Evolutionary conservation across 768 basidiomycete genomes (phyloP).

Genomic region (Rhodotorula toruloides): DNA sequence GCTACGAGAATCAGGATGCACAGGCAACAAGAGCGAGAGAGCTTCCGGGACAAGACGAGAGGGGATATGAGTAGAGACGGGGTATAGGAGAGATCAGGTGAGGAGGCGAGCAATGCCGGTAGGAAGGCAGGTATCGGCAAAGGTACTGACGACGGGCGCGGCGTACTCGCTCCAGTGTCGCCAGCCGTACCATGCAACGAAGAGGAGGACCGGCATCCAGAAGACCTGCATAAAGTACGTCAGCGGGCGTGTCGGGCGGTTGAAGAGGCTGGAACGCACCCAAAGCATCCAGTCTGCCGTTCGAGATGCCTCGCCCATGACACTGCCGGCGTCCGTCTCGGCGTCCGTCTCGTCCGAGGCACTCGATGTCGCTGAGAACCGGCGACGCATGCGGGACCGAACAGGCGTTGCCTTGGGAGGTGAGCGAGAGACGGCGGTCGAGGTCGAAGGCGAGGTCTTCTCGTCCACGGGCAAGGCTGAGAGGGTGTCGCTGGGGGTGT

Average conservation of each 20-base stretch:
- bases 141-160: background rate
- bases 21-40: background rate
- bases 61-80: too few species aligned
- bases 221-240: constrained; percentile 38
- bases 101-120: background rate
- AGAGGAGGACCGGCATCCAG: constrained; percentile 47
- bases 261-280: background rate
- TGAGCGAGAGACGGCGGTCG: background rate
- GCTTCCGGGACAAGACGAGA: background rate
- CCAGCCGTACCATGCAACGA: background rate
- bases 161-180: background rate
- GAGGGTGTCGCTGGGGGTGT: constrained; percentile 20
- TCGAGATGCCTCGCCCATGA: constrained; percentile 22
- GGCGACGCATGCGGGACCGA: background rate
- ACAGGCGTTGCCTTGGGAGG: background rate
- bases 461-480: background rate
- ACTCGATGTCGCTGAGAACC: constrained; percentile 41
- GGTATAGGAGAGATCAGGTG: background rate
- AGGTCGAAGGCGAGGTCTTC: background rate
- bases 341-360: constrained; percentile 43
- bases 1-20: background rate
- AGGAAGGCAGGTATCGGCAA: background rate
- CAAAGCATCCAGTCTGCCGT: constrained; percentile 45
- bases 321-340: constrained; percentile 21
- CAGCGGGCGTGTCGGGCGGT: background rate